Percentiles rank a stretch among this genome's conserved stretches.
These are phyloP conservation scores for Gamarada debralockiae DNA, from an alignment of 495 filamentous ascomycete species.

Conservation along the genomic window DNA sequence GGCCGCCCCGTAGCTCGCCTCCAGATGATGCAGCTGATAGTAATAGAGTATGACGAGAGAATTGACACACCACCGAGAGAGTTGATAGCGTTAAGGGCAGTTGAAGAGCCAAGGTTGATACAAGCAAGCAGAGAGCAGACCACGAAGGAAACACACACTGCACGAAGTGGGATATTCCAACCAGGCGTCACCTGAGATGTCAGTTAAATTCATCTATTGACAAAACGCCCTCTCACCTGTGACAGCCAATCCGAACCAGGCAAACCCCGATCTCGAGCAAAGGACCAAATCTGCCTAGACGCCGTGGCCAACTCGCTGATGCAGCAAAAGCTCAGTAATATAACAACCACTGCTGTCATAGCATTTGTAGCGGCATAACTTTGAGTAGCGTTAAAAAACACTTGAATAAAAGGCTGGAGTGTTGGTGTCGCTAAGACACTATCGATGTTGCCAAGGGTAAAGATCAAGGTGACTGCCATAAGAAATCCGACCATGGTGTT, in stretches of 20 bases:
- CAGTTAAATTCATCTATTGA: too few species aligned
- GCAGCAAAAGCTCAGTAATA: constrained; percentile 40
- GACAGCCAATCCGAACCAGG: constrained; percentile 16
- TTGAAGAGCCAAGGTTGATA: constrained; percentile 54
- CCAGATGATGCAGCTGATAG: constrained; percentile 27
- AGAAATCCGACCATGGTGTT: constrained; percentile 48
- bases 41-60: constrained; percentile 44
- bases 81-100: constrained; percentile 51
- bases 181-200: too few species aligned
- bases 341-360: constrained; percentile 42
- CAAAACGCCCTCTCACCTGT: constrained; percentile 17
- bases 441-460: constrained; percentile 42
- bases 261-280: constrained; percentile 36
- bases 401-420: constrained; percentile 50
- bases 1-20: constrained; percentile 28
- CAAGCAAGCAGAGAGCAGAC: constrained; percentile 50
- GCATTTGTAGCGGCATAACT: constrained; percentile 37
- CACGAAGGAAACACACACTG: constrained; percentile 41
- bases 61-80: constrained; percentile 39
- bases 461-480: constrained; percentile 45
- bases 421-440: constrained; percentile 35
- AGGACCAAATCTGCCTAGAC: constrained; percentile 53
- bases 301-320: constrained; percentile 49
- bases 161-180: constrained; percentile 50
- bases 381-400: constrained; percentile 48